Percentiles rank a stretch among this genome's conserved stretches.
These are phyloP conservation scores for Aspergillus pseudoterreus DNA, from an alignment of 2,329 filamentous ascomycete genomes.

Conservation along the genomic window DNA sequence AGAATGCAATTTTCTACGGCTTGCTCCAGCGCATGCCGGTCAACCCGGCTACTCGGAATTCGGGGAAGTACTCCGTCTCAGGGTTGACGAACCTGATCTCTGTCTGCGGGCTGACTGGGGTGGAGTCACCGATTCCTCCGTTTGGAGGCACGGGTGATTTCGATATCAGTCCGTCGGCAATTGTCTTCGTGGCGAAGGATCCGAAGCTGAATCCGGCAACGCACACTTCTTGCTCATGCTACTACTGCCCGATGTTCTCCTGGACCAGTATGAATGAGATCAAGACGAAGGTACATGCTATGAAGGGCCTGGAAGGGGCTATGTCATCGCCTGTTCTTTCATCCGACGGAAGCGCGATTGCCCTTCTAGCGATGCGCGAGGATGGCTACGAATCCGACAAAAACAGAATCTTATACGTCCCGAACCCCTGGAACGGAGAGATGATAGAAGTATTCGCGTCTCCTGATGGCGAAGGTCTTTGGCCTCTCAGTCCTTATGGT, in stretches of 20 bases:
- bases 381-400: constrained; percentile 48
- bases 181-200: constrained; percentile 47
- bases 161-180: constrained; percentile 43
- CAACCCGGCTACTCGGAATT: constrained; percentile 33
- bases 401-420: constrained; percentile 42
- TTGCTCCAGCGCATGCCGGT: constrained; percentile 41
- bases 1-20: constrained; percentile 49
- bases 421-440: constrained; percentile 38
- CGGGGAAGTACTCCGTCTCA: constrained; percentile 38
- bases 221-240: constrained; percentile 45
- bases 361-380: constrained; percentile 41
- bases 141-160: constrained; percentile 47
- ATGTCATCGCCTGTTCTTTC: constrained; percentile 45
- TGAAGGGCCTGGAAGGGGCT: constrained; percentile 38
- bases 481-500: constrained; percentile 40
- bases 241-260: constrained; percentile 43
- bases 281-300: constrained; percentile 29
- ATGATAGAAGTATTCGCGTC: constrained; percentile 38
- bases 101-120: constrained; percentile 34
- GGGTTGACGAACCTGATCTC: constrained; percentile 43
- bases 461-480: constrained; percentile 35
- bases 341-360: constrained; percentile 41
- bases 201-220: constrained; percentile 43
- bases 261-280: constrained; percentile 34
- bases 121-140: constrained; percentile 48